Evolutionary conservation across 768 basidiomycete species (phyloP).

Genomic region (Lentinus brumalis): DNA sequence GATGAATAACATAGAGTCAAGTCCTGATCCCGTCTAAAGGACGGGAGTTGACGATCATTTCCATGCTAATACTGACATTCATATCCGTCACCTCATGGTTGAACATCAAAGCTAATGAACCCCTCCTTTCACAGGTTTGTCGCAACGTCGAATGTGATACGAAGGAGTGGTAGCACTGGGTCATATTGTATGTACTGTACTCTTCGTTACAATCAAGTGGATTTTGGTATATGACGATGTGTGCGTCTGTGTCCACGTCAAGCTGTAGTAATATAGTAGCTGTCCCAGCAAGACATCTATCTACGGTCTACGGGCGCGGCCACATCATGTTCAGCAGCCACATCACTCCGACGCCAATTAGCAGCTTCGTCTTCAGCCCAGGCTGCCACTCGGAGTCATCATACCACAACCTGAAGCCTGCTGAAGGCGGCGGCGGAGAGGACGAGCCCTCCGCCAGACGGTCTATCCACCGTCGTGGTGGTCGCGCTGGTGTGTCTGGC

Average conservation of each 20-base stretch:
- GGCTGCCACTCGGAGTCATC: slow-evolving; percentile 34
- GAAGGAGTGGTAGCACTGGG: not conserved
- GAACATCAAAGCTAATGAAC: slow-evolving; percentile 3
- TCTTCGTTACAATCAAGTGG: slow-evolving; percentile 21
- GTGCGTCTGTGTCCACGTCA: not conserved
- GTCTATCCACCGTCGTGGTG: slow-evolving; percentile 51
- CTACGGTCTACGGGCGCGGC: slow-evolving; percentile 33
- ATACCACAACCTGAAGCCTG: slow-evolving; percentile 35
- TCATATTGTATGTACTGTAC: slow-evolving; percentile 2
- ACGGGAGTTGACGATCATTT: slow-evolving; percentile 68
- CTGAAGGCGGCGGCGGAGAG: slow-evolving; percentile 13
- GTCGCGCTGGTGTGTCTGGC: slow-evolving; percentile 42
- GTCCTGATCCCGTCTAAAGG: slow-evolving; percentile 80
- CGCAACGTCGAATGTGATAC: not conserved
- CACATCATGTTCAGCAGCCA: slow-evolving; percentile 71
- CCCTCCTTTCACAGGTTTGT: not conserved
- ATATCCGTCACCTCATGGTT: slow-evolving; percentile 26
- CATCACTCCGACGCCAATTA: slow-evolving; percentile 47
- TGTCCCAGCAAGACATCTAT: not conserved
- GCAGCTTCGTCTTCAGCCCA: slow-evolving; percentile 46
- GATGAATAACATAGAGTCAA: slow-evolving; percentile 90
- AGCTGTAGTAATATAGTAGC: not conserved
- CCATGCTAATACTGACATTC: slow-evolving; percentile 88
- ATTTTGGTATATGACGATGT: slow-evolving; percentile 23
- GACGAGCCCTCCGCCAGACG: slow-evolving; percentile 42